phyloP scores from a whole-genome alignment of 2,329 filamentous ascomycete genomes.

The Graphium sp. region DNA sequence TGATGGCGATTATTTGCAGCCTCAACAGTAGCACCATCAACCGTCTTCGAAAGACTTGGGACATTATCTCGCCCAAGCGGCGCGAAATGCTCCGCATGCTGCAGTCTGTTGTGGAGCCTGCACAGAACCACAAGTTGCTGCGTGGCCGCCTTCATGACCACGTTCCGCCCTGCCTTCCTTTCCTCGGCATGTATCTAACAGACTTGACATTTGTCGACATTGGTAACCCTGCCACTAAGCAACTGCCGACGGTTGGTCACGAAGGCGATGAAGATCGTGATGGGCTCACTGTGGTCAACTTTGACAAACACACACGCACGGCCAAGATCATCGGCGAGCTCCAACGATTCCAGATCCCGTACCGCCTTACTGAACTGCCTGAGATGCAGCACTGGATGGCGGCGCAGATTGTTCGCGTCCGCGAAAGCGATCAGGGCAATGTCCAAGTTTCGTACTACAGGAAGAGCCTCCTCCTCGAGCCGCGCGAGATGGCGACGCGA shows the following conservation, averaged over 20 bases:
- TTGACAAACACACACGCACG: conserved; percentile 90
- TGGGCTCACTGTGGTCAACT: conserved; percentile 76
- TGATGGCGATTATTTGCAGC: conserved; percentile 95
- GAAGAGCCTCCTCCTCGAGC: conserved; percentile 71
- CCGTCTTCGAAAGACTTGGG: conserved; percentile 84
- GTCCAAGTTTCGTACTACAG: conserved; percentile 55
- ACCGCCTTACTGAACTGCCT: conserved; percentile 63
- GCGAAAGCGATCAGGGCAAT: conserved; percentile 36
- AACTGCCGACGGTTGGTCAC: conserved; percentile 35
- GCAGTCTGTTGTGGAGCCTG: conserved; percentile 72
- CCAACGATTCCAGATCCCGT: conserved; percentile 90
- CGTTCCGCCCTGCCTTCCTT: conserved; percentile 82
- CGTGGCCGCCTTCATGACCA: conserved; percentile 71
- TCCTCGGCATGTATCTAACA: conserved; percentile 90
- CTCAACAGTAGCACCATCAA: conserved; percentile 83
- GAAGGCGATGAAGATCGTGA: conserved; percentile 43
- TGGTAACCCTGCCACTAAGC: conserved; percentile 75
- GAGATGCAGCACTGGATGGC: conserved; percentile 92
- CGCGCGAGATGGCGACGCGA: conserved; percentile 32
- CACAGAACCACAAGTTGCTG: conserved; percentile 79
- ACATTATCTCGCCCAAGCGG: conserved; percentile 67
- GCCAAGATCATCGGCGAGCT: conserved; percentile 92
- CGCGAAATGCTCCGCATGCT: conserved; percentile 65
- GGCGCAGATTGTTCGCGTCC: conserved; percentile 61
- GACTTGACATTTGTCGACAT: conserved; percentile 93